Base-by-base conservation (phyloP, 768 basidiomycete genomes). In the Suillus decipiens region DNA sequence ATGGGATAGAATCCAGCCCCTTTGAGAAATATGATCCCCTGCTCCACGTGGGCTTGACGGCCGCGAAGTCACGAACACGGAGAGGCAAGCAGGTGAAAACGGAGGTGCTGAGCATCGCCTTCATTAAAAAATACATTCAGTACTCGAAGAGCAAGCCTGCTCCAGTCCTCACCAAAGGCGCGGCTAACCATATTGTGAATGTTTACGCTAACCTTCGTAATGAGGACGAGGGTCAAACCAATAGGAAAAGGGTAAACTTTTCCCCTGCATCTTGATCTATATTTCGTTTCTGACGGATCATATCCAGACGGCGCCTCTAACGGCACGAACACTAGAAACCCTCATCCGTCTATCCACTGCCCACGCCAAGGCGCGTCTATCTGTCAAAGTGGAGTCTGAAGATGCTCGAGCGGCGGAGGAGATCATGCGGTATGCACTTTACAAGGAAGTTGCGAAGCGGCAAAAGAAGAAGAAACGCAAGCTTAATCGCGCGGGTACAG, bases 81-180 rank as follows among this genome's bases (percentile, higher is more conserved):
- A 84, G 82, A 75, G 80, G 79, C 66, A 89, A 88, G 76, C 85
- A 84, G 48, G 60, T 76, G 61, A 84, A 85, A 73, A 84, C 87
- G 64, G 95, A 99, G 76, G 89, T 99, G 43, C 82, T 99, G 62
- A 94, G 88, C 69, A 94, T 97, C 64, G 80, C 89, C 6, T 99
- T 99, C 72, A 88, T 99, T 74, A 99, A 99, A 79, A 99, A 98
- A 77, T 99, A 96, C 70, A 91, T 99, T 62, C 96, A 99, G 76
- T 98, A 98, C 70, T 92, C 96, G 48, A 99, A 98, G 79, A 91
- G 87, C 76, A 88, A 90, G 70, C 83, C 88, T 19, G 84, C 90
- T 62, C 97, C 97, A 1, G 87, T 84, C 28, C 78, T 99, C 67
- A 96, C 93, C 8, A 90, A 95, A 73, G 95, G 92, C 45, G 97